A percentile compares a stretch with the other conserved stretches of the same genome.
Evolutionary conservation across 2,329 filamentous ascomycete genomes (phyloP).

Genomic region (Amauroascus verrucosus): DNA sequence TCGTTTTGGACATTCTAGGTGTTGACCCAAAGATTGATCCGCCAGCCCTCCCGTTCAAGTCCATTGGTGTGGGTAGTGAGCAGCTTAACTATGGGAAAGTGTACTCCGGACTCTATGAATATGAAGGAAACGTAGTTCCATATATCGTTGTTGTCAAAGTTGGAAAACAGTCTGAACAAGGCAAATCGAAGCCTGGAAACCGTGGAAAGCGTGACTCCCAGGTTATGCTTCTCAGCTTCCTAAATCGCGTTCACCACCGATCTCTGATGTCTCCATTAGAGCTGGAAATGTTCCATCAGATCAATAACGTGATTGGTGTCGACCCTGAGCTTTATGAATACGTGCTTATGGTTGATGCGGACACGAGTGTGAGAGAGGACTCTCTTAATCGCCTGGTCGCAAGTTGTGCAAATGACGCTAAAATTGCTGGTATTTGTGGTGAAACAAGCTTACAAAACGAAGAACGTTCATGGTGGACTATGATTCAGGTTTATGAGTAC

Average conservation of each 20-base stretch:
- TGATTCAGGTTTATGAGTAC: slow-evolving; percentile 99
- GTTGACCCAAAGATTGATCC: slow-evolving; percentile 96
- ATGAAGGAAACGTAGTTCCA: slow-evolving; percentile 91
- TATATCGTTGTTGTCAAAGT: slow-evolving; percentile 95
- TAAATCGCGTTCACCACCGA: slow-evolving; percentile 94
- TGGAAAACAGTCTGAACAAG: slow-evolving; percentile 90
- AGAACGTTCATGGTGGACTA: slow-evolving; percentile 93
- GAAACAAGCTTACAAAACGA: slow-evolving; percentile 95
- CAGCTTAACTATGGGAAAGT: slow-evolving; percentile 98
- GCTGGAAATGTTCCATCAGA: slow-evolving; percentile 96
- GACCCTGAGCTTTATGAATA: slow-evolving; percentile 97
- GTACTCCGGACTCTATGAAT: slow-evolving; percentile 95
- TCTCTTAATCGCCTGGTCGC: slow-evolving; percentile 86
- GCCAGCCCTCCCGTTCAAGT: slow-evolving; percentile 86
- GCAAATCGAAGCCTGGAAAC: slow-evolving; percentile 87
- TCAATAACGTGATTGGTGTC: slow-evolving; percentile 98
- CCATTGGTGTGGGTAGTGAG: slow-evolving; percentile 74
- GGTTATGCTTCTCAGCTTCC: slow-evolving; percentile 89
- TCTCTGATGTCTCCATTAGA: slow-evolving; percentile 91
- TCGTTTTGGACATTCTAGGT: slow-evolving; percentile 91
- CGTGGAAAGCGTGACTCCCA: slow-evolving; percentile 98
- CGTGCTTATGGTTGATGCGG: slow-evolving; percentile 92
- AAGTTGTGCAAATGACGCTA: slow-evolving; percentile 83
- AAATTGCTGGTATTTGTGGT: slow-evolving; percentile 94
- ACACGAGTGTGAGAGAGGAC: slow-evolving; percentile 88